These are phyloP conservation scores for Penicillium sp. DNA, from an alignment of 2,329 filamentous ascomycete species.

Conservation along the genomic window DNA sequence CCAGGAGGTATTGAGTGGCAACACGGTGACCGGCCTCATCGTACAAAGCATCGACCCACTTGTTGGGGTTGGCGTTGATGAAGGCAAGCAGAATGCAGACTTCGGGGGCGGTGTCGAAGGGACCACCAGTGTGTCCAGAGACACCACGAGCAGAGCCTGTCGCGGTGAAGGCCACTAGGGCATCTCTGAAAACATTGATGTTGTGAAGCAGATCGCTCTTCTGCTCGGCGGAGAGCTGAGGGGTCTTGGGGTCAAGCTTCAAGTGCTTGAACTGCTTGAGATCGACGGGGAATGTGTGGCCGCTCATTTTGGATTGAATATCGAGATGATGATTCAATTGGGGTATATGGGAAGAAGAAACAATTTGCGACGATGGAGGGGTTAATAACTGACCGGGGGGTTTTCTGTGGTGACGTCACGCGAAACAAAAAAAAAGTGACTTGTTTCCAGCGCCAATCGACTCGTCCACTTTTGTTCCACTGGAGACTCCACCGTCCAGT, in stretches of 20 bases:
- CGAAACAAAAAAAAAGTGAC: background rate
- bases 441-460: constrained; percentile 2
- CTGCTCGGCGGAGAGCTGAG: constrained; percentile 37
- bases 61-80: constrained; percentile 36
- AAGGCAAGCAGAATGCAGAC: constrained; percentile 43
- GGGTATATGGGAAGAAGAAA: background rate
- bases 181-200: constrained; percentile 42
- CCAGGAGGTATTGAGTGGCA: constrained; percentile 44
- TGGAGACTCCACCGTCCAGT: background rate
- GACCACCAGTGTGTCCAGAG: constrained; percentile 43
- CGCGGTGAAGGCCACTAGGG: constrained; percentile 43
- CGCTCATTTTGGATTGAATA: constrained; percentile 5
- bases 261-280: constrained; percentile 39
- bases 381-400: background rate
- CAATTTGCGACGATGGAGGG: background rate
- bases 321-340: background rate
- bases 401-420: constrained; percentile 5
- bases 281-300: constrained; percentile 34
- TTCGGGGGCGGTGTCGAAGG: constrained; percentile 44
- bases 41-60: constrained; percentile 38
- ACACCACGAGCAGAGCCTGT: constrained; percentile 42
- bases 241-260: constrained; percentile 35
- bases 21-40: constrained; percentile 45
- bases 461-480: background rate
- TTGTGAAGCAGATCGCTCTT: constrained; percentile 41